Conservation (phyloP, 1,284 basidiomycete species). For the Jaminaea rosea region DNA sequence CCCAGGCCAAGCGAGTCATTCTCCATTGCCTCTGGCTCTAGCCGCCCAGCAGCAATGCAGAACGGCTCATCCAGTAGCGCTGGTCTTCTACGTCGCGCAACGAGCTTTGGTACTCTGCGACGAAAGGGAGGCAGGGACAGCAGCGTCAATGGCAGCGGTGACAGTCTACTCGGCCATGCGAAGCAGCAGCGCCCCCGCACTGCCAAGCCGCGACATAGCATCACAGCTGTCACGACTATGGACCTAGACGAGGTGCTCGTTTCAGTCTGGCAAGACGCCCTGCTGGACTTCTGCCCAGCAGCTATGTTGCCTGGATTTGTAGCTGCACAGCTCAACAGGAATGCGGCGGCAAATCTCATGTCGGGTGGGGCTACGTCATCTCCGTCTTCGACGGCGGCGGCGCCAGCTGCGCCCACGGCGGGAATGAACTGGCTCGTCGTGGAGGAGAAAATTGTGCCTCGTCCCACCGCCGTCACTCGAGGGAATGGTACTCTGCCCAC, state of each 20-base stretch:
- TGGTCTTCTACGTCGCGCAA: no score
- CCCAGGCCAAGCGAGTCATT: no score
- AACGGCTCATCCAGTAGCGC: no score
- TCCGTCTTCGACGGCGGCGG: background rate
- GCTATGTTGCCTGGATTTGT: slow-evolving; percentile 2
- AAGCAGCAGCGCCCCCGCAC: no score
- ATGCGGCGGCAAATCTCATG: background rate
- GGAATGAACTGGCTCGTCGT: slow-evolving; percentile 4
- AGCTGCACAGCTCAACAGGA: slow-evolving; percentile 4
- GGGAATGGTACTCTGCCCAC: background rate
- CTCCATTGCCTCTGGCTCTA: no score
- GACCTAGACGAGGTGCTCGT: slow-evolving; percentile 5
- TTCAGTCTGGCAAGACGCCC: slow-evolving; percentile 8
- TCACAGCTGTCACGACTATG: slow-evolving; percentile 2
- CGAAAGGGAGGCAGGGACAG: background rate
- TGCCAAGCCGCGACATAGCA: background rate
- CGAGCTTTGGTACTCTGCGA: slow-evolving; percentile 1
- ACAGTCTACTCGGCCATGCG: no score
- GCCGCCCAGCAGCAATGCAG: no score
- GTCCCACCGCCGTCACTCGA: background rate
- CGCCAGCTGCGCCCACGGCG: background rate
- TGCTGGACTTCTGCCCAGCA: slow-evolving; percentile 1
- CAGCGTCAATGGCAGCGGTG: background rate
- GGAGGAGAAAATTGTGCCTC: slow-evolving; percentile 2
- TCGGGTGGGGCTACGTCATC: no score